Base-by-base conservation (phyloP, 352 stramenopile genomes). In the Pythium plurisporium region DNA sequence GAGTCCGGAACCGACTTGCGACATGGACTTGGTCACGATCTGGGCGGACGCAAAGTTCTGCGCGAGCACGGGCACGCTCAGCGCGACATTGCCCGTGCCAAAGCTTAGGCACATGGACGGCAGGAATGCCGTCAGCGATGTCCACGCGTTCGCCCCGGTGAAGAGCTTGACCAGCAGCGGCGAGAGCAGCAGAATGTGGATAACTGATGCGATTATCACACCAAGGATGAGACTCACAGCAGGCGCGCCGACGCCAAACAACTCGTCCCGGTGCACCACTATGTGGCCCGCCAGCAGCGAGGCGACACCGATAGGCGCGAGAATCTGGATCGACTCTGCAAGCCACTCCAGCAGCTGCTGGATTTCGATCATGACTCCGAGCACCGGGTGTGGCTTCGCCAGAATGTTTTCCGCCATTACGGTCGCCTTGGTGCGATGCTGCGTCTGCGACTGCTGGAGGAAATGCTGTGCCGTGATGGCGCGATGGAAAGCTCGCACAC, bases 271-370 rank as follows among this genome's bases (percentile, higher is more conserved):
- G 36, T 86, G 70, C 29, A 67, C 17, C 23, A 74, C 63, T 23
- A 83, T 62, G 29, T 71, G 44, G 20, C 73, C 76, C 0, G 75
- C 36, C 43, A 72, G 47, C 2, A 86, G 46, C 20, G 71, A 82
- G 20, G 72, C 57, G 22, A 76, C 63, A 0, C 73, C 73, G 5
- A 81, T 1, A 0, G 76, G 69, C 0, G 73, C 73, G 20, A 83
- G 65, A 2, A 34, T 19, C 56, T 82, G 65, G 33, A 82, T 46
- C 10, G n/a, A 26, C 5, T 62, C 51, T 0, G 75, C 46, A 17
- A 86, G 29, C 66, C 73, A 82, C 55, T 86, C 76, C 31, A 86
- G 54, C 4, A 69, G 70, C 1, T 79, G 55, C 30, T 82, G 73
- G 15, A 86, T 46, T 29, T 86, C 76, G 25, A 83, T 67, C 15